These are phyloP conservation scores for Colletotrichum noveboracense DNA, from an alignment of 2,329 filamentous ascomycete species.

Conservation along the genomic window DNA sequence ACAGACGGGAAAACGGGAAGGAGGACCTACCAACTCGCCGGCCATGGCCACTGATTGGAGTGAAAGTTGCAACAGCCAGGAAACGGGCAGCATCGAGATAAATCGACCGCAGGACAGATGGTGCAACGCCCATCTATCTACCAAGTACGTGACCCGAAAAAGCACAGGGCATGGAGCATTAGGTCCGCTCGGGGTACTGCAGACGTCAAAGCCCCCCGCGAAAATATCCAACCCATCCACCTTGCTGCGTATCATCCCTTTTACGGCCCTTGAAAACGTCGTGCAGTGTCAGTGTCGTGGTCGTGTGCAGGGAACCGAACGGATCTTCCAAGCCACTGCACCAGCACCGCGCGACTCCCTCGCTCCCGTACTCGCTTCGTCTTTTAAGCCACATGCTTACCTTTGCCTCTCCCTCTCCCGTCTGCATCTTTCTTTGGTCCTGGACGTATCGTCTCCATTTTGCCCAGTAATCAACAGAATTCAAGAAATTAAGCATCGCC, in stretches of 20 bases:
- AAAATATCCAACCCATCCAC: neutral
- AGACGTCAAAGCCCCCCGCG: constrained; percentile 3
- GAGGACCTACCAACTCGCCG: neutral
- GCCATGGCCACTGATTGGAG: neutral
- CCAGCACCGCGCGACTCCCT: neutral
- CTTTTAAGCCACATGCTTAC: constrained; percentile 1
- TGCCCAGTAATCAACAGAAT: neutral
- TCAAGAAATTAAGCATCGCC: neutral
- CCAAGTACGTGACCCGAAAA: neutral
- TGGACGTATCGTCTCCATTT: neutral
- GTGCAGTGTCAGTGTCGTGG: neutral
- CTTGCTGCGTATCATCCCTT: neutral
- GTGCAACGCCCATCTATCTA: neutral
- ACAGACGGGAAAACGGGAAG: neutral
- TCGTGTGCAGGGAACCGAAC: neutral
- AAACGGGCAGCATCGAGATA: neutral
- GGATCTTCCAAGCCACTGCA: neutral
- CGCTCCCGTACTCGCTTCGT: neutral
- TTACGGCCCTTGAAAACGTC: neutral
- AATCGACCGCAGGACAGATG: neutral
- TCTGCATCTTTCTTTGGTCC: neutral
- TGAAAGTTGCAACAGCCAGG: neutral
- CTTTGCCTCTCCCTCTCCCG: neutral
- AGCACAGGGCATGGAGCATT: constrained; percentile 1
- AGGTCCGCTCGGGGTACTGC: constrained; percentile 3